phyloP scores from a whole-genome alignment of 2,329 filamentous ascomycete species.

The Grosmannia clavigera region DNA sequence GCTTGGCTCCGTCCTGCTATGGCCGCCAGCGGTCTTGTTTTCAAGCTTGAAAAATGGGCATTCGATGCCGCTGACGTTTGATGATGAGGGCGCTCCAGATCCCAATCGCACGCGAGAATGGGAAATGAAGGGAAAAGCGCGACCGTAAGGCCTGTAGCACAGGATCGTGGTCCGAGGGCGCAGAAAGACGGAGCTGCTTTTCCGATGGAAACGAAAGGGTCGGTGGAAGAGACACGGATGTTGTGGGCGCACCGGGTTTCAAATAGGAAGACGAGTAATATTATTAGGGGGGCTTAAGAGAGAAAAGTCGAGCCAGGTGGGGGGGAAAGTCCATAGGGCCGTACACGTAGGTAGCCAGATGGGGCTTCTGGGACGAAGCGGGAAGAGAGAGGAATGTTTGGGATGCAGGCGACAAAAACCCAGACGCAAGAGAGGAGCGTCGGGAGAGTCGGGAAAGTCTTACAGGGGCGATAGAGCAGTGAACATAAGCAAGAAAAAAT shows the following conservation, averaged over 20 bases:
- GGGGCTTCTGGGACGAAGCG: background rate
- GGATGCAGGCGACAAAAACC: too few relatives aligned
- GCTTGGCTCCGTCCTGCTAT: background rate
- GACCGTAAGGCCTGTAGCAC: conserved; percentile 6
- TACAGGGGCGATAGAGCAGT: background rate
- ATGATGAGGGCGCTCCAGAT: background rate
- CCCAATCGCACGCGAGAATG: background rate
- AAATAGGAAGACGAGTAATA: conserved; percentile 9
- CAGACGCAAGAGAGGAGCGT: background rate
- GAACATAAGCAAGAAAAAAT: background rate
- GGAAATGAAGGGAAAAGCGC: background rate
- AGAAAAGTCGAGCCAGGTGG: background rate
- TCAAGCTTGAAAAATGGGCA: background rate
- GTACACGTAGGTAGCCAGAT: background rate
- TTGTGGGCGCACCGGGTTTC: conserved; percentile 11
- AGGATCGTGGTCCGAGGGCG: conserved; percentile 5
- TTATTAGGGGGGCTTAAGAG: background rate
- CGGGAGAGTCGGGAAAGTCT: background rate
- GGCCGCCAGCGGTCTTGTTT: background rate
- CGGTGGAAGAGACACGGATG: conserved; percentile 1
- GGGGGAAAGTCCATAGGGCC: background rate
- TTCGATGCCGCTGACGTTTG: background rate
- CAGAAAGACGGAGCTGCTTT: conserved; percentile 3
- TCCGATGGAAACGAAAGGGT: conserved; percentile 1
- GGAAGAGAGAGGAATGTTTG: background rate